These are phyloP conservation scores for Lachancea dasiensis DNA, from an alignment of 805 yeast species.

Conservation along the genomic window DNA sequence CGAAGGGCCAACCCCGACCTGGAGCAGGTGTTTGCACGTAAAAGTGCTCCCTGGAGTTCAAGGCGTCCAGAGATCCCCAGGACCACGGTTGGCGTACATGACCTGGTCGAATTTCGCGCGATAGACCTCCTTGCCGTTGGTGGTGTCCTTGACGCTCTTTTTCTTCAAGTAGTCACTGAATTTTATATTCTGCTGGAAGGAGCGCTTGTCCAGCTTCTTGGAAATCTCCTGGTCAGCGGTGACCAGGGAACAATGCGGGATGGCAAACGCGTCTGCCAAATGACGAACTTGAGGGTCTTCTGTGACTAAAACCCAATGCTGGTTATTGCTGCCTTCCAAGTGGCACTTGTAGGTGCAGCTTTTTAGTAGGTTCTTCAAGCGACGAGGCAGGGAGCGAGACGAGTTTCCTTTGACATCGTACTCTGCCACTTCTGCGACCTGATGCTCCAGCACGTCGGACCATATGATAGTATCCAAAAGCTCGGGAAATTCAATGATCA, in stretches of 20 bases:
- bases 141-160: constrained; percentile 18
- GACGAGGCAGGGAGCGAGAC: constrained; percentile 40
- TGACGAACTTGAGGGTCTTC: constrained; percentile 57
- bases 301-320: constrained; percentile 51
- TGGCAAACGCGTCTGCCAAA: constrained; percentile 48
- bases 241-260: constrained; percentile 36
- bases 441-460: constrained; percentile 17
- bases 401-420: constrained; percentile 4
- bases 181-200: constrained; percentile 19
- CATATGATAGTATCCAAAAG: constrained; percentile 23
- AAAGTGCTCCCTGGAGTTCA: no score
- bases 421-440: constrained; percentile 4
- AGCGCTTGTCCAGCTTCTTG: constrained; percentile 21
- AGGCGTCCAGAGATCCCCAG: constrained; percentile 57
- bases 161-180: constrained; percentile 22
- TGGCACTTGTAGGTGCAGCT: constrained; percentile 52
- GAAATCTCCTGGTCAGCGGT: constrained; percentile 26
- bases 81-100: constrained; percentile 55
- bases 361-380: constrained; percentile 49
- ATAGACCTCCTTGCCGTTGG: constrained; percentile 32
- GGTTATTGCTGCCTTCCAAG: constrained; percentile 27
- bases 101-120: constrained; percentile 42
- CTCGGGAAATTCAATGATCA: constrained; percentile 46
- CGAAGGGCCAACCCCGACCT: no score
- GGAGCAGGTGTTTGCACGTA: no score